Conservation (phyloP, 2,329 filamentous ascomycete species). For the Hymenoscyphus infarciens region DNA sequence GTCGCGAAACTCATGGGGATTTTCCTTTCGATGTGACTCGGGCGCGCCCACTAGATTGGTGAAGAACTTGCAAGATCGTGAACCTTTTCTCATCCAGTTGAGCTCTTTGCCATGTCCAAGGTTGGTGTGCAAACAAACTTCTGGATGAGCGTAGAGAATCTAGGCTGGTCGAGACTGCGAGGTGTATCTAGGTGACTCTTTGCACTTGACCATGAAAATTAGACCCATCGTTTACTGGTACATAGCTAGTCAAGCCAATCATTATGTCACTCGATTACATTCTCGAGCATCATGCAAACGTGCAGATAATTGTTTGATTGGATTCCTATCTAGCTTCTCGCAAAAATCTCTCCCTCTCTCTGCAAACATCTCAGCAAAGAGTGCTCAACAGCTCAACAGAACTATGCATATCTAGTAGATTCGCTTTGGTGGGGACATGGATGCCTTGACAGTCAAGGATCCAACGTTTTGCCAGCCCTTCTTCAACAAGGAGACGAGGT, state of each 20-base stretch:
- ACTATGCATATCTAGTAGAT: constrained; percentile 67
- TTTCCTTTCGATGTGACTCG: not conserved
- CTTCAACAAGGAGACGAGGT: constrained; percentile 98
- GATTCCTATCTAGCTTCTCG: constrained; percentile 28
- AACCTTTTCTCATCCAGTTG: not conserved
- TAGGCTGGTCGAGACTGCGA: too few species aligned
- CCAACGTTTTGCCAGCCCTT: constrained; percentile 99
- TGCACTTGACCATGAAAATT: not conserved
- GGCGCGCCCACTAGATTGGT: not conserved
- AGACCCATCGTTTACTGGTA: not conserved
- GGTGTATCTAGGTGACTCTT: too few species aligned
- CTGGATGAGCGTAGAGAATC: too few species aligned
- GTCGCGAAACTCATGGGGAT: not conserved
- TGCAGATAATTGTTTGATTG: constrained; percentile 2
- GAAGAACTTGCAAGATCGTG: not conserved
- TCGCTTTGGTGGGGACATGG: constrained; percentile 98
- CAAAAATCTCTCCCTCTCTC: constrained; percentile 22
- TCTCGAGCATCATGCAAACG: not conserved
- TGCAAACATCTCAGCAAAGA: constrained; percentile 32
- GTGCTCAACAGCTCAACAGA: constrained; percentile 20
- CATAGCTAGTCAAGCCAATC: not conserved
- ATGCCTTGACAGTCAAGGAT: constrained; percentile 99
- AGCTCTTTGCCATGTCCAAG: not conserved
- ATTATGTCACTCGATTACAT: not conserved
- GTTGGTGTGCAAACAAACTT: too few species aligned